phyloP scores from a whole-genome alignment of 305 asterid genomes.

The Fraxinus velutina region DNA sequence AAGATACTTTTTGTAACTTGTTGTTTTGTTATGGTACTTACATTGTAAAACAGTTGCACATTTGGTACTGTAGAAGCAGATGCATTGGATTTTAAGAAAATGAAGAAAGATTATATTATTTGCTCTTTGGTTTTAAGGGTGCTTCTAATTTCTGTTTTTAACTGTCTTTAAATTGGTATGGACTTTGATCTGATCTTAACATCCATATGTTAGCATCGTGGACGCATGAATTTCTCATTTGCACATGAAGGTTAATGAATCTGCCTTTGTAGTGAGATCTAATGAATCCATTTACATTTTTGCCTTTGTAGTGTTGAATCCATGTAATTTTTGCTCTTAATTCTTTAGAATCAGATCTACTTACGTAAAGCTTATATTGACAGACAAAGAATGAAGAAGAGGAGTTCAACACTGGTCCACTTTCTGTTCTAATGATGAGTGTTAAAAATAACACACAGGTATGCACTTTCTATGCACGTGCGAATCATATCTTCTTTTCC shows the following conservation, averaged over 20 bases:
- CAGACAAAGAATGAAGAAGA: constrained; percentile 85
- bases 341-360: not conserved
- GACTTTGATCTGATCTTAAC: not conserved
- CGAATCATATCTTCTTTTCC: not conserved
- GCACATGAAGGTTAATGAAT: not conserved
- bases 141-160: not conserved
- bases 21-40: not conserved
- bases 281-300: not conserved
- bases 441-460: constrained; percentile 95
- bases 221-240: not conserved
- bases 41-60: not conserved
- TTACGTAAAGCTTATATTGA: not conserved
- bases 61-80: not conserved
- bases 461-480: not conserved
- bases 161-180: not conserved
- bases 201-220: not conserved
- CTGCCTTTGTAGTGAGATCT: not conserved
- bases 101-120: not conserved
- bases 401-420: constrained; percentile 95
- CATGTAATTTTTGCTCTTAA: not conserved
- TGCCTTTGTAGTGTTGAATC: not conserved
- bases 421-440: constrained; percentile 85
- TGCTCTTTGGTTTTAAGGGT: not conserved
- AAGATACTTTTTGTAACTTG: not conserved
- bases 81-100: not conserved